Evolutionary conservation across 352 stramenopile species (phyloP).

Genomic region (Elongisporangium senticosum): DNA sequence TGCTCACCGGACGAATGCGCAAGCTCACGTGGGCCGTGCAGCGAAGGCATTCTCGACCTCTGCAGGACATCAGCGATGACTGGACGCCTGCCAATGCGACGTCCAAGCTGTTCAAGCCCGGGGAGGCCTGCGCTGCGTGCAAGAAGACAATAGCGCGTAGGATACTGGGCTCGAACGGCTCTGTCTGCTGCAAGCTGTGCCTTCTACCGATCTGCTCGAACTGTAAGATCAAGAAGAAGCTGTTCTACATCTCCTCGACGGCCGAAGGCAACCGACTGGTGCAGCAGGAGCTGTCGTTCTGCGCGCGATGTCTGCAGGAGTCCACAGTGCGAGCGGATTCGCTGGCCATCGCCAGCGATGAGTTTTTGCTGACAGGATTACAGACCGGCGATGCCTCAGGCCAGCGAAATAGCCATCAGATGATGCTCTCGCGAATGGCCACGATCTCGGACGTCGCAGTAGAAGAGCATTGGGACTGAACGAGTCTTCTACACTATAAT

Average conservation of each 20-base stretch:
- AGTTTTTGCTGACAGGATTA: conserved; percentile 7
- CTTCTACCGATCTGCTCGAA: conserved; percentile 28
- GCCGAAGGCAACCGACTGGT: conserved; percentile 9
- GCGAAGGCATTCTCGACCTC: neutral
- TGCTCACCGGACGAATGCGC: conserved; percentile 55
- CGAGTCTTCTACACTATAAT: no score
- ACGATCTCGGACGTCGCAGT: neutral
- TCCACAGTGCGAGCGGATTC: conserved; percentile 12
- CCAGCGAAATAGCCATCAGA: neutral
- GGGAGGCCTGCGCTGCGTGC: neutral
- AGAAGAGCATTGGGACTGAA: neutral
- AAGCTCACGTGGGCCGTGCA: conserved; percentile 56
- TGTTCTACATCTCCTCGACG: conserved; percentile 22
- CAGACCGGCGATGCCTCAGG: neutral
- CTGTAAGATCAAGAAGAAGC: conserved; percentile 26
- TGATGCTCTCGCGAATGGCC: neutral
- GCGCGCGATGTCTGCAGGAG: conserved; percentile 17
- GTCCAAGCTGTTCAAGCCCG: neutral
- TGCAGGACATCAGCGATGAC: conserved; percentile 9
- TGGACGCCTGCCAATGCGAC: conserved; percentile 3
- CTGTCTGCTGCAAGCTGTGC: conserved; percentile 24
- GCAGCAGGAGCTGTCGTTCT: conserved; percentile 27
- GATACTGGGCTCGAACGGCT: neutral
- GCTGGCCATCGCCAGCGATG: conserved; percentile 14
- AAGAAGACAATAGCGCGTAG: neutral